Conservation (phyloP, 2,329 filamentous ascomycete genomes). For the Beauveria medogensis region DNA sequence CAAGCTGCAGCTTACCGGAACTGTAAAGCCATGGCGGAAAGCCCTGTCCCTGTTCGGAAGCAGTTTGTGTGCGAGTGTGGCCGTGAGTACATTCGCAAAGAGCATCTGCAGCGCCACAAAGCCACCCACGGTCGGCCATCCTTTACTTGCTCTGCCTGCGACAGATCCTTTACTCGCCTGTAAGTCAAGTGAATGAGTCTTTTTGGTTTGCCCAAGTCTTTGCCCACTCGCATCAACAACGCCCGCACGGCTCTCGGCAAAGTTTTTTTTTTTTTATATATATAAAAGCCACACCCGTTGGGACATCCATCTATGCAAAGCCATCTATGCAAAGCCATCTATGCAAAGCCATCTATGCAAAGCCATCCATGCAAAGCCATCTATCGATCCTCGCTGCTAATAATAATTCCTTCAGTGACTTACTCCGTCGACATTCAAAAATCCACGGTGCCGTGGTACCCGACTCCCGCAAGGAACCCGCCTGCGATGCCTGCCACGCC, state of each 20-base stretch:
- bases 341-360: not conserved
- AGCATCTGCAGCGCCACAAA: conserved; percentile 32
- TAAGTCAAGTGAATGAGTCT: conserved; percentile 16
- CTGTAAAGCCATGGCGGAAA: conserved; percentile 1
- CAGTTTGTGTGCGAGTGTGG: conserved; percentile 28
- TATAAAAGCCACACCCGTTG: not conserved
- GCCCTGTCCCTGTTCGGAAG: not conserved
- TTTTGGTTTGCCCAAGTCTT: conserved; percentile 11
- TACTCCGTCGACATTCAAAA: conserved; percentile 29
- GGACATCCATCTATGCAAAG: not conserved
- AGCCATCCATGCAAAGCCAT: not conserved
- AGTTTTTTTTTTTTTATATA: too few relatives aligned
- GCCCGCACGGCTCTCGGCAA: too few relatives aligned
- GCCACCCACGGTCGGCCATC: conserved; percentile 28
- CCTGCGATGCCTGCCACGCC: conserved; percentile 36
- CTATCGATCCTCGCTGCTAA: not conserved
- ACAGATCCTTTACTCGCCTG: conserved; percentile 32
- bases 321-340: not conserved
- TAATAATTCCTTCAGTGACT: conserved; percentile 20
- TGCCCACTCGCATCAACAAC: not conserved
- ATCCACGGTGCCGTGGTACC: conserved; percentile 24
- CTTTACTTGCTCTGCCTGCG: conserved; percentile 28
- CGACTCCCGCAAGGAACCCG: conserved; percentile 27
- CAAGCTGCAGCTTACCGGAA: not conserved
- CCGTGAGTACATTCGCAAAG: conserved; percentile 32